These are phyloP conservation scores for Aspergillus jensenii DNA, from an alignment of 2,329 filamentous ascomycete species.

Conservation along the genomic window DNA sequence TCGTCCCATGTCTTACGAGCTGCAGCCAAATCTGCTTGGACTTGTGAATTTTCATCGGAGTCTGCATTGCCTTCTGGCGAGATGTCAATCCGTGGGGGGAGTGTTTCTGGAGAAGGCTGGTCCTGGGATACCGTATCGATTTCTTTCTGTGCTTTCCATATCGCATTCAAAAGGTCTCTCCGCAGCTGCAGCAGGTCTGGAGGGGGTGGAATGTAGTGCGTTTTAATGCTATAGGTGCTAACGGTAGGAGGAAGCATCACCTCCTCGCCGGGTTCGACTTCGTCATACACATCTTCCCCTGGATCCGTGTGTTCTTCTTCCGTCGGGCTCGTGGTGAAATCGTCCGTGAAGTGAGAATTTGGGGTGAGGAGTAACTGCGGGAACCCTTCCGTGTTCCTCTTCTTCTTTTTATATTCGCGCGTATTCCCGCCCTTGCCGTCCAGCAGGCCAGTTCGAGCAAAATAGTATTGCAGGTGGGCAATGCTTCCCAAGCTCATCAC, in stretches of 20 bases:
- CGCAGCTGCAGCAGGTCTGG: conserved; percentile 81
- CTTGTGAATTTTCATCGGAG: conserved; percentile 42
- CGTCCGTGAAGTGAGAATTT: conserved; percentile 40
- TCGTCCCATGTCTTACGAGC: conserved; percentile 71
- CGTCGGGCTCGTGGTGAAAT: conserved; percentile 55
- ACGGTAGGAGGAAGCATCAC: conserved; percentile 94
- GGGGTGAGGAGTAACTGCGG: conserved; percentile 42
- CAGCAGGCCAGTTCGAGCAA: conserved; percentile 86
- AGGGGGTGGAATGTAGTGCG: conserved; percentile 77
- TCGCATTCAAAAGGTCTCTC: conserved; percentile 62
- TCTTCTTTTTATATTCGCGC: conserved; percentile 64
- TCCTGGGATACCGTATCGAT: conserved; percentile 51
- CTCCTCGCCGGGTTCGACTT: conserved; percentile 64
- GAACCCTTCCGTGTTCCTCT: conserved; percentile 36
- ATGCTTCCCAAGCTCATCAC: conserved; percentile 97
- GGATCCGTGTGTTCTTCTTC: conserved; percentile 36
- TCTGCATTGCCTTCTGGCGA: conserved; percentile 36
- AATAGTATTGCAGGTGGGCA: conserved; percentile 96
- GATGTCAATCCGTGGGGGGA: conserved; percentile 31
- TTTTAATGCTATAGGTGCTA: conserved; percentile 88
- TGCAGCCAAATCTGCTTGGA: conserved; percentile 18
- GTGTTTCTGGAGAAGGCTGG: conserved; percentile 28
- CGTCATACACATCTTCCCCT: conserved; percentile 57
- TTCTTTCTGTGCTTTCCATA: conserved; percentile 68
- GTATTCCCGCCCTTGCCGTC: conserved; percentile 91